A percentile compares a stretch with the other conserved stretches of the same genome.
Evolutionary conservation across 2,329 filamentous ascomycete genomes (phyloP).

Genomic region (Cladosporium sp.): DNA sequence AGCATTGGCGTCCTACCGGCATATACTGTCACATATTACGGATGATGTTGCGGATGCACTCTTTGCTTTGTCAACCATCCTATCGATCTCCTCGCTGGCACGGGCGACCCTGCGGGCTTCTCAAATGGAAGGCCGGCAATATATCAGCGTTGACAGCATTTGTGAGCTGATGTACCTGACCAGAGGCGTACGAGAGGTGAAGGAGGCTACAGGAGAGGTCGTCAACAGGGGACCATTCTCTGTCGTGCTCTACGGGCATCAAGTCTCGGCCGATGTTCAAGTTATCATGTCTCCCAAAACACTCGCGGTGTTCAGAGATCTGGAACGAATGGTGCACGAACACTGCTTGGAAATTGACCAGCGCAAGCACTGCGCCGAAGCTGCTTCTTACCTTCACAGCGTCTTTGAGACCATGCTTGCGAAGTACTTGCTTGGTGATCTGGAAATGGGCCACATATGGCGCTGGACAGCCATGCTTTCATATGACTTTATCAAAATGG

Average conservation of each 20-base stretch:
- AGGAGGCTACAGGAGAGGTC: conserved; percentile 13
- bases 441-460: conserved; percentile 8
- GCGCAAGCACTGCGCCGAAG: conserved; percentile 3
- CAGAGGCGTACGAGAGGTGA: conserved; percentile 17
- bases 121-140: conserved; percentile 14
- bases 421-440: not conserved
- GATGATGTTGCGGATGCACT: conserved; percentile 19
- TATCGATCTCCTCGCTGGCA: conserved; percentile 14
- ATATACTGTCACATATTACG: conserved; percentile 18
- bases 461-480: conserved; percentile 12
- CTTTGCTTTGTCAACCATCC: conserved; percentile 19
- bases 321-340: conserved; percentile 2
- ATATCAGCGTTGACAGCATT: conserved; percentile 21
- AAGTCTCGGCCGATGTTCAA: conserved; percentile 1
- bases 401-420: conserved; percentile 1
- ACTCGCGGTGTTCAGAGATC: not conserved
- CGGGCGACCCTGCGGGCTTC: conserved; percentile 11
- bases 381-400: not conserved
- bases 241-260: conserved; percentile 9
- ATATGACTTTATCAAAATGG: conserved; percentile 16
- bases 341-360: conserved; percentile 1
- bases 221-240: conserved; percentile 16
- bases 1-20: conserved; percentile 20
- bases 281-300: not conserved
- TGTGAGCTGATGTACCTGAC: conserved; percentile 22